These are phyloP conservation scores for Fusarium compactum DNA, from an alignment of 2,329 filamentous ascomycete genomes.

Conservation along the genomic window DNA sequence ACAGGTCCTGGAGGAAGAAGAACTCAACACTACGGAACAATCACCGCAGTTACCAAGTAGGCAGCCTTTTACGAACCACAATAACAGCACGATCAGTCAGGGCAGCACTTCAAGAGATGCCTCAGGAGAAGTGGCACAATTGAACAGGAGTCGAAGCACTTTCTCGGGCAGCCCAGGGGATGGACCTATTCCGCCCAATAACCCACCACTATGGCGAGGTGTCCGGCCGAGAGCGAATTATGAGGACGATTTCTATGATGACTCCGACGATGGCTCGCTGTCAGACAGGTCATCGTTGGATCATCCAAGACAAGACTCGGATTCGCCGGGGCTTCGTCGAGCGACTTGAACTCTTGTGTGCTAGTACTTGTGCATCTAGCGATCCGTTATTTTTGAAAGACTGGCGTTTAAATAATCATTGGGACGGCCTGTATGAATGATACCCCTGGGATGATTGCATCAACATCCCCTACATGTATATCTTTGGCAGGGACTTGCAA, in stretches of 20 bases:
- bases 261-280: constrained; percentile 48
- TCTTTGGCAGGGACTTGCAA: neutral
- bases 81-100: constrained; percentile 36
- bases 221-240: constrained; percentile 51
- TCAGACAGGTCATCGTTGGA: constrained; percentile 49
- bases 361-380: constrained; percentile 48
- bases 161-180: constrained; percentile 45
- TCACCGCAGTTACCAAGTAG: constrained; percentile 20
- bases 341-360: constrained; percentile 27
- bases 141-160: constrained; percentile 42
- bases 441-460: constrained; percentile 29
- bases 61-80: constrained; percentile 32
- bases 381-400: constrained; percentile 42
- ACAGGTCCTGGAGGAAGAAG: constrained; percentile 69
- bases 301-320: constrained; percentile 44
- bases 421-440: constrained; percentile 33
- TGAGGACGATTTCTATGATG: constrained; percentile 50
- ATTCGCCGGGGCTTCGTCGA: constrained; percentile 42
- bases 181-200: constrained; percentile 47
- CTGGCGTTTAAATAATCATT: constrained; percentile 20
- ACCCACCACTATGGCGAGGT: constrained; percentile 60
- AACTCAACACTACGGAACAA: constrained; percentile 38
- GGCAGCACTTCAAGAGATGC: constrained; percentile 44
- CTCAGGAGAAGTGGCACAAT: constrained; percentile 38
- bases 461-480: constrained; percentile 13